Evolutionary conservation across 371 early-diverging fungal species (phyloP), one percentile per base, ranked within the genome.

Genomic region (Mortierella sp.): DNA sequence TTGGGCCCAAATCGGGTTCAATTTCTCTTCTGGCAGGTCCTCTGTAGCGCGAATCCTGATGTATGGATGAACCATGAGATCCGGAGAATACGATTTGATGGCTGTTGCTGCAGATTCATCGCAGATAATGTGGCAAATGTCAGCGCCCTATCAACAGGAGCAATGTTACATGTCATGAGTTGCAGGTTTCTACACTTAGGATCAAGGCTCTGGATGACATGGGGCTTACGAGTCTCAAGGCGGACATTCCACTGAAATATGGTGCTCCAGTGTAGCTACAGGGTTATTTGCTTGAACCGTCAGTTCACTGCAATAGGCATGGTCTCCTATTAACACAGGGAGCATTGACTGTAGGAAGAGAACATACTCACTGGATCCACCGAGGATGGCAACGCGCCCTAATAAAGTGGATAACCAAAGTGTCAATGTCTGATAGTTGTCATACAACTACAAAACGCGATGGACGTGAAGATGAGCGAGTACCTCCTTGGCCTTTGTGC

Each of bases 401-500:
- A 43, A 19, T 43, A n/a, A 16, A 43, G 19, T 9, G 19, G 9
- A 43, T 19, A 19, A n/a, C 16, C 4, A 14, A 43, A 14, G 17
- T 49, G 50, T 2, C 48, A 47, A 4, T 9, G 44, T 43, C 10
- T 14, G 8, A 39, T 43, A 43, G 5, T 19, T 3, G 16, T 43
- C 34, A 34, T 34, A 34, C 10, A 34, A 34, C 34, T 4, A 34
- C 34, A 34, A 34, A 34, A 34, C 34, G 10, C 34, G 34, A 2
- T 24, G 21, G 37, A 34, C 7, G 10, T 7, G 4, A 34, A 10
- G 34, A 10, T 4, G 10, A 7, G 2, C 16, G 29, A 65, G 41
- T 80, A 91, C 93, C 94, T 66, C 91, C 88, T 82, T 95, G 95
- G 31, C 97, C 97, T 78, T 96, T 96, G 80, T 91, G 92, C 48